Conservation (phyloP, 148 eudicot species). For the Rhododendron ferrugineum region DNA sequence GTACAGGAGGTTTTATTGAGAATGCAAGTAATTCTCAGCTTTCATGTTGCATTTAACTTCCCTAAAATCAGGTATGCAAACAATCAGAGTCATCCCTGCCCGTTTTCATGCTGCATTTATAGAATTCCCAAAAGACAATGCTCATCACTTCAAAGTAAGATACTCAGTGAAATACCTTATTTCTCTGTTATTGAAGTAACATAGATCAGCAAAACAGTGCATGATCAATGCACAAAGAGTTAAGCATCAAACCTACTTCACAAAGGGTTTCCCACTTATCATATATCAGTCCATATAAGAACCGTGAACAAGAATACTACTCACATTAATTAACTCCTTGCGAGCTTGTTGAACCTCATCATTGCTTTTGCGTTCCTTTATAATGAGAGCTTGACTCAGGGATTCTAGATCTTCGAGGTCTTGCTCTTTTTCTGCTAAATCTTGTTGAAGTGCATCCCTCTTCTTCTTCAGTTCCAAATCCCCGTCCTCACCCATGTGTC, state of each 20-base stretch:
- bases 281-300: neutral
- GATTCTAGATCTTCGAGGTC: neutral
- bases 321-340: slow-evolving; percentile 55
- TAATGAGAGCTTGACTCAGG: slow-evolving; percentile 22
- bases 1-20: neutral
- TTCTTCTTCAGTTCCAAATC: neutral
- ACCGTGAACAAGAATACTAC: slow-evolving; percentile 6
- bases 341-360: slow-evolving; percentile 77
- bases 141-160: neutral
- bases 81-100: neutral
- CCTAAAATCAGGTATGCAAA: neutral
- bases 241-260: neutral
- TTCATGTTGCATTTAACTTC: neutral
- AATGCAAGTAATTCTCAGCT: neutral
- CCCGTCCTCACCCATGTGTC: neutral
- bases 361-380: slow-evolving; percentile 50
- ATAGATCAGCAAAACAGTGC: neutral
- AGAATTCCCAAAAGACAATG: neutral
- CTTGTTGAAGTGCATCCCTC: neutral
- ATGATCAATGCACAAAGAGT: neutral
- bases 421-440: neutral
- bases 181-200: slow-evolving; percentile 16
- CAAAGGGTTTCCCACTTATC: neutral
- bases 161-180: neutral
- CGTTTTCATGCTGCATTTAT: neutral